Percentiles rank a stretch among this genome's conserved stretches.
Evolutionary conservation across 148 eudicot species (phyloP).

Genomic region (Amaranthus cruentus): DNA sequence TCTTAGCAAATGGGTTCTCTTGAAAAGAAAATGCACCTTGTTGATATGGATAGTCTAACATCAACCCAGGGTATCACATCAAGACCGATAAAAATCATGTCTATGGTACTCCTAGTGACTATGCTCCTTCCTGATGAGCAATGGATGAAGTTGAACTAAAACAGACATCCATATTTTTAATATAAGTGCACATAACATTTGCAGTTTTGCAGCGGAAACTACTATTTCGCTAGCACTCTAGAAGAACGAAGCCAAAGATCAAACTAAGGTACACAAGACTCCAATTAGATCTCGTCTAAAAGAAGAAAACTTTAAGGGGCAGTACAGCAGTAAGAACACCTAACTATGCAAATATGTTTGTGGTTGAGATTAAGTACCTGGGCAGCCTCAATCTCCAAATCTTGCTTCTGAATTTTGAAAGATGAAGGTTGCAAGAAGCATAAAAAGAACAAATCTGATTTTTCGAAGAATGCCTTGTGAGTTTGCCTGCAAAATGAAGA

Average conservation of each 20-base stretch:
- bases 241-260: neutral
- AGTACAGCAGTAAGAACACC: neutral
- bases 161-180: neutral
- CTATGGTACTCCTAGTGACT: neutral
- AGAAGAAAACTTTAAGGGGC: neutral
- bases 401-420: constrained; percentile 69
- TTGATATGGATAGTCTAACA: neutral
- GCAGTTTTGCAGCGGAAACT: neutral
- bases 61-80: neutral
- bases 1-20: neutral
- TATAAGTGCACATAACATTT: neutral
- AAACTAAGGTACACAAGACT: neutral
- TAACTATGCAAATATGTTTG: neutral
- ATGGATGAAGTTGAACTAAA: neutral
- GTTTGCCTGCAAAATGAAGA: constrained; percentile 49
- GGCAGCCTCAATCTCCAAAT: constrained; percentile 71
- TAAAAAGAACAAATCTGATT: constrained; percentile 72
- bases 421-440: constrained; percentile 71
- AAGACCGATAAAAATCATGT: neutral
- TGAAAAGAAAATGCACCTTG: neutral
- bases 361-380: constrained; percentile 38
- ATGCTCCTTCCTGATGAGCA: neutral
- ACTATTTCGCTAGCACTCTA: neutral
- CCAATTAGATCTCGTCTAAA: neutral
- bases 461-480: constrained; percentile 63